Evolutionary conservation across 2,329 filamentous ascomycete genomes (phyloP), one percentile per base, ranked within the genome.

Genomic region (Xylogone sp.): DNA sequence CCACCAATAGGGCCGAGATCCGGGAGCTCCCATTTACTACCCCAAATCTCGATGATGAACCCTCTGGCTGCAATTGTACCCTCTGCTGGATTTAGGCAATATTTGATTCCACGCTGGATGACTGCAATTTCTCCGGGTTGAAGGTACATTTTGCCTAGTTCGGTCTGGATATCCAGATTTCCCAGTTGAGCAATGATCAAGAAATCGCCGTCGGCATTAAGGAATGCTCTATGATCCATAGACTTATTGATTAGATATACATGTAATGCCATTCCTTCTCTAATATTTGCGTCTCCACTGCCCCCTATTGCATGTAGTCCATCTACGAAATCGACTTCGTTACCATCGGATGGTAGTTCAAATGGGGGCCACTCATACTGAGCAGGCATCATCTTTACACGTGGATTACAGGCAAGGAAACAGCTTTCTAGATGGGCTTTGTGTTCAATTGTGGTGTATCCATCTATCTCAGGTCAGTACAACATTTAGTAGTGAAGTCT

Each of bases 351-450:
- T 2, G 60, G 60, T 21, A 63, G 50, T 13, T 56, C 55, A 29
- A 77, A 74, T 2, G 75, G 73, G n/a, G 70, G 68, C 77, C 76
- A 79, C 56, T 71, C 73, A 43, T 72, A 68, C 61, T 78, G 72
- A 31, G 72, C 70, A 3, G 74, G 68, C 8, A 72, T 65, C 18
- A 71, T 68, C 10, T 70, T 67, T 7, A 78, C 73, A 24, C 68
- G 67, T 2, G 70, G 65, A 56, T 78, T 78, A 21, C 70, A 59
- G 8, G 72, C 70, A 2, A 75, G 66, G 59, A 78, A 79, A 56
- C 90, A 76, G 59, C 89, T 83, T 88, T 83, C 88, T 86, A 93
- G 61, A 86, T 81, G 27, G 89, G 76, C 68, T 89, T 65, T 71
- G 5, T 68, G 65, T 48, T 70, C 64, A 9, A 72, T 63, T 47